Evolutionary conservation across 2,329 filamentous ascomycete species (phyloP), one percentile per base, ranked within the genome.

Genomic region (Exophiala sideris): DNA sequence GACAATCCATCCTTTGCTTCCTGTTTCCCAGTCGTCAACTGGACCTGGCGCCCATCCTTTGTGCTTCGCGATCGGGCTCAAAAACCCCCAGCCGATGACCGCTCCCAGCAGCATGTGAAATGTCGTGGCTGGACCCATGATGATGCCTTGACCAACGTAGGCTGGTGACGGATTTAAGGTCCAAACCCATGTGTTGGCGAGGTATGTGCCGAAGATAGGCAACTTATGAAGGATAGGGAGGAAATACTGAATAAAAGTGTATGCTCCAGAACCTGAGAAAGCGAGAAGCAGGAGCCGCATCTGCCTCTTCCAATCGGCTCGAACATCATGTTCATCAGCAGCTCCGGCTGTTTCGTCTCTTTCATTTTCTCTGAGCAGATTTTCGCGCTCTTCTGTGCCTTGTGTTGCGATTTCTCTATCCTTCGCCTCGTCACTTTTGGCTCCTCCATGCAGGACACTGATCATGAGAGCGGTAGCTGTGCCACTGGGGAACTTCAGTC

Each of bases 1-100:
- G 0, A 99, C 89, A 56, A 99, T 97, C 94, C 94, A 99, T 36
- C 92, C 94, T 73, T 97, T 96, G 68, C 90, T 96, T 8, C 94
- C 94, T 12, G 79, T 83, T 55, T 92, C 88, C 94, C 94, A 99
- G 68, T 95, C 88, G 51, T 83, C 80, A 1, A 96, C 89, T 1
- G 85, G 79, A 0, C 91, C 94, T 2, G 91, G 88, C 8, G 94
- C 94, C 94, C 94, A 99, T 2, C 88, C 90, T 63, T 81, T 83
- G 52, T 78, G 74, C 69, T 96, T 96, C 3, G 94, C 91, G 6
- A 97, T 71, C 1, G 94, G 94, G 2, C 91, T 96, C 1, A 99
- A 77, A 5, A 97, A 70, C 0, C 85, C 94, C 94, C 94, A 99
- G 21, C 94, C 94, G 8, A 96, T 66, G 12, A 95, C 69, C 3